Base-by-base conservation (phyloP, 148 eudicot genomes). In the Pouteria glomerata region DNA sequence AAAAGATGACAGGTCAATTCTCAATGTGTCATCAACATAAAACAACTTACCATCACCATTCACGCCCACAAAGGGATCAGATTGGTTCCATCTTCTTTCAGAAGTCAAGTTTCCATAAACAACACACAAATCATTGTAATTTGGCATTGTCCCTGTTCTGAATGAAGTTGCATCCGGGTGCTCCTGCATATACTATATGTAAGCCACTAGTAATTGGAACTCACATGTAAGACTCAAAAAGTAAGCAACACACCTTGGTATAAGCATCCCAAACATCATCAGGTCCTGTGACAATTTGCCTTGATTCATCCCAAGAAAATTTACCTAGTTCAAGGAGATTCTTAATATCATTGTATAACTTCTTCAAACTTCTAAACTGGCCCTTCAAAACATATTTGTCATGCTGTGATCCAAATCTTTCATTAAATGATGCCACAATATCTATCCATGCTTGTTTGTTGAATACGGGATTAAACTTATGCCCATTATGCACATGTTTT, bases 291-390 rank as follows among this genome's bases (percentile, higher is more conserved):
- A 55, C 72, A 48, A 69, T 69, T 69, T 35, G 72, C 62, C 11
- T 23, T 23, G 61, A 53, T 69, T 69, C 72, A 14, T 69, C 72
- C 72, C 72, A 69, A 33, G 34, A 69, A 56, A 69, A 69, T 69
- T 37, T 50, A 37, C 34, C 29, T 62, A 21, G 21, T 27, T 69
- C 61, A 23, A 55, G 50, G 29, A 69, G 61, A 55, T 69, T 69
- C 62, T 69, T 51, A 11, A 55, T 24, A 69, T 69, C 31, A 52
- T 15, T 18, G 45, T 69, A 69, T 35, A 69, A 24, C 62, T 69
- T 69, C 72, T 41, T 55, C 72, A 69, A 69, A 69, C 33, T 35
- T 35, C 55, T 55, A 55, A 23, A 48, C n/a, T 26, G 47, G 11
- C 23, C 60, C 35, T 27, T 39, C 47, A 69, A 69, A 37, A 37